A percentile compares a stretch with the other conserved stretches of the same genome.
These are phyloP conservation scores for Tanozyma kutaoensis DNA, from an alignment of 805 yeast species.

Conservation along the genomic window DNA sequence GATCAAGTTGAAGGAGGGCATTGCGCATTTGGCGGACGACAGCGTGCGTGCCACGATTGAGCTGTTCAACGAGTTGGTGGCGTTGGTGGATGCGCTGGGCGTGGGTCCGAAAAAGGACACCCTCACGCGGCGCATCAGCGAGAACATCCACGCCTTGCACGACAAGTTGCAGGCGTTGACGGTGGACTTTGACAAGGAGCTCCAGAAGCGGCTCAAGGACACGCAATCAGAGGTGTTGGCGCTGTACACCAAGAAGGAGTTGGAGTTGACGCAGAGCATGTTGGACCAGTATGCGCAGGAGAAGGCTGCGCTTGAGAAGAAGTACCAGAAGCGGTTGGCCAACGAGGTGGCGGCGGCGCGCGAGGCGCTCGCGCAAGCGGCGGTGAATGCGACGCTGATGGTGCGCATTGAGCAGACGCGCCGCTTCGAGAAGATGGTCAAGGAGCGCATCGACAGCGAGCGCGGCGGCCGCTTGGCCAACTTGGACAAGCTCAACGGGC, in stretches of 20 bases:
- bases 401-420: constrained; percentile 58
- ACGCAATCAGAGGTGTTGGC: constrained; percentile 27
- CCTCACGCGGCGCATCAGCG: constrained; percentile 18
- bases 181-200: constrained; percentile 20
- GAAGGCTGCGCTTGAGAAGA: constrained; percentile 43
- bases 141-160: constrained; percentile 17
- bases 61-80: constrained; percentile 24
- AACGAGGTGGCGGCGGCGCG: constrained; percentile 59
- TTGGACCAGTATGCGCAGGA: constrained; percentile 49
- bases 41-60: constrained; percentile 20
- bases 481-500: constrained; percentile 43
- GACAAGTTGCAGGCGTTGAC: constrained; percentile 19
- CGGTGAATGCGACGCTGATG: constrained; percentile 58
- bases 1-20: constrained; percentile 11
- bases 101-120: constrained; percentile 12
- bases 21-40: constrained; percentile 14
- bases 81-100: constrained; percentile 17
- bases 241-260: constrained; percentile 32
- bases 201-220: constrained; percentile 18
- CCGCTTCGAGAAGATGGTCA: constrained; percentile 46
- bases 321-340: constrained; percentile 42
- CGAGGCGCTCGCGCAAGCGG: constrained; percentile 52
- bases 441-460: constrained; percentile 30
- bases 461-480: constrained; percentile 69
- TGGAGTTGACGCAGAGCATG: constrained; percentile 44